Evolutionary conservation across 2,329 filamentous ascomycete genomes (phyloP), one percentile per base, ranked within the genome.

Genomic region (Ophiostoma australiae): DNA sequence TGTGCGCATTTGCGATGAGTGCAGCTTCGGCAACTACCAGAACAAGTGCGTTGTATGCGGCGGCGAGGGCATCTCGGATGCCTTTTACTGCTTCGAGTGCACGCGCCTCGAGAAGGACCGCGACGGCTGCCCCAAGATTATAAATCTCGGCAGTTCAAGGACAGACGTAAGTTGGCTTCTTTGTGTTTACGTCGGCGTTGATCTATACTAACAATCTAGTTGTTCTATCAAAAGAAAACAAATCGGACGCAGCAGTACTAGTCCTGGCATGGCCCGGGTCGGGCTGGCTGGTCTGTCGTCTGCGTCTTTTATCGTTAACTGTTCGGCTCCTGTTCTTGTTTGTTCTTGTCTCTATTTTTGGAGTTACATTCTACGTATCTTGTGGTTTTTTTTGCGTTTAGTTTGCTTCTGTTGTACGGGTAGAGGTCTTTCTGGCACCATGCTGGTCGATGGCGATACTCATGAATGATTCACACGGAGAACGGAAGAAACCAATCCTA

Each of bases 41-140:
- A 99, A 99, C 85, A 99, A 99, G 82, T 99, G 95, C 80, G 93
- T 99, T 76, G 95, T 99, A 63, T 99, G 95, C 82, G 95, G 95
- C 80, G 95, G 95, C 76, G 95, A 76, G 83, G 95, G 95, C 39
- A 99, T 99, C 80, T 95, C 91, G 44, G 95, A 99, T 80, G 95
- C 95, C 68, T 98, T 98, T 81, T 99, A 99, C 84, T 99, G 95
- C 85, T 98, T 98, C 79, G 95, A 99, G 82, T 99, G 95, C 80
- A 99, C 95, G 72, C 87, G 95, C 8, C 83, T 99, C 20, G 95
- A 99, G 80, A 99, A 98, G 82, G 95, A 99, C 79, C 86, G 95
- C 73, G 95, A 99, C 79, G 95, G 95, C 1, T 99, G 95, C 81
- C 95, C 95, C 70, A 99, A 99, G 88, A 99, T 99, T 81, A 98